Base-by-base conservation (phyloP, 2,329 filamentous ascomycete species). In the Botrytis galanthina region DNA sequence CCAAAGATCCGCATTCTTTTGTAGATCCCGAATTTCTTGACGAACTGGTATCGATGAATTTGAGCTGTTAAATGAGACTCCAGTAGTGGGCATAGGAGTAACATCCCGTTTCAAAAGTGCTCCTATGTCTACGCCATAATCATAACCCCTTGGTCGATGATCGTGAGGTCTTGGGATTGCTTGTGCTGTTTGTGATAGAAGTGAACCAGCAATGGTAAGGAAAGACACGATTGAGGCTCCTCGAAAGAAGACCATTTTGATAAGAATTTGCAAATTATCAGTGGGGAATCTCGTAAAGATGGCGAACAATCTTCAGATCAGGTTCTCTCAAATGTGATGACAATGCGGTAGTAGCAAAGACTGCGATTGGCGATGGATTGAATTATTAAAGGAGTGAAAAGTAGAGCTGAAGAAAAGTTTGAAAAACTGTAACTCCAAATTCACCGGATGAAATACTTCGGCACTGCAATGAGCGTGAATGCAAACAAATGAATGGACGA, bases 1-100 rank as follows among this genome's bases (percentile, higher is more conserved):
- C 79, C 79, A 80, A 44, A 73, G 75, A 12, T 74, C 73, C 10
- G 48, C 32, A 70, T 80, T 75, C 37, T 77, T 75, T 69, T 79
- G 72, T 26, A 80, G 57, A 7, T 77, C 76, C 39, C 77, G 73
- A 44, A 80, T 74, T 39, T 80, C 79, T 8, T 74, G 71, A 32
- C 79, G 74, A 26, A 77, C 62, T 35, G 78, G 77, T 8, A 73
- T 29, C 4, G 78, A 76, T 29, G 75, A 77, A 71, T 74, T 76
- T 9, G 74, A 69, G 16, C 76, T 74, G 29, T 48, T 75, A 1
- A 76, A 77, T 16, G 71, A 42, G 14, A 72, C 51, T 60, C 62
- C 71, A 37, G 62, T 72, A 14, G 51, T 68, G 26, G 71, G 69
- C n/a, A 68, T 74, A 7, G 44, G 44, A 12, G 66, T 39, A 14